Percentiles rank a stretch among this genome's conserved stretches.
These are phyloP conservation scores for Eremothecium sinecaudum DNA, from an alignment of 1,139 yeast species.

Conservation along the genomic window DNA sequence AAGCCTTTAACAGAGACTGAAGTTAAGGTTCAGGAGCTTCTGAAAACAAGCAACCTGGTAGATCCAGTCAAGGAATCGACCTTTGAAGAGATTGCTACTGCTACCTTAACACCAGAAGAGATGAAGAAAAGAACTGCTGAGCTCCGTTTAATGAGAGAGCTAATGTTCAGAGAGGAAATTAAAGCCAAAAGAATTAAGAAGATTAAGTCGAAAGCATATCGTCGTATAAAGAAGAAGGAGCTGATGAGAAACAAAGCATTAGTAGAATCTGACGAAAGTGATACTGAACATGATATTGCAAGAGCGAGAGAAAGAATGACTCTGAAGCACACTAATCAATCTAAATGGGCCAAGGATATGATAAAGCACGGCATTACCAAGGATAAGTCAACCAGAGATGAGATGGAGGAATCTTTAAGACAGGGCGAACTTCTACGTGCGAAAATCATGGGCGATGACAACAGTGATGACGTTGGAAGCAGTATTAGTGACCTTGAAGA, in stretches of 20 bases:
- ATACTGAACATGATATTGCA: constrained; percentile 57
- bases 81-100: constrained; percentile 81
- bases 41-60: constrained; percentile 54
- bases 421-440: constrained; percentile 72
- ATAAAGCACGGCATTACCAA: constrained; percentile 83
- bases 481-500: constrained; percentile 48
- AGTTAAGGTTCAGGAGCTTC: constrained; percentile 49
- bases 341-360: constrained; percentile 88
- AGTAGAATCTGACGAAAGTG: constrained; percentile 50
- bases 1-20: constrained; percentile 57
- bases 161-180: constrained; percentile 91
- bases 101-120: constrained; percentile 74
- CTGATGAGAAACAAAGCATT: constrained; percentile 57
- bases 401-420: constrained; percentile 87
- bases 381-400: constrained; percentile 73
- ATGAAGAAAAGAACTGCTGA: constrained; percentile 69
- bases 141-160: constrained; percentile 83
- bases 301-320: constrained; percentile 92
- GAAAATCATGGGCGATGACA: constrained; percentile 62
- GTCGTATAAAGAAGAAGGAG: constrained; percentile 80
- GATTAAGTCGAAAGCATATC: constrained; percentile 85
- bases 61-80: constrained; percentile 72
- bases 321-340: constrained; percentile 76
- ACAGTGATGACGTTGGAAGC: constrained; percentile 39
- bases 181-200: constrained; percentile 86